Conservation (phyloP, 164 flowering plant genomes). For the Brasenia schreberi region DNA sequence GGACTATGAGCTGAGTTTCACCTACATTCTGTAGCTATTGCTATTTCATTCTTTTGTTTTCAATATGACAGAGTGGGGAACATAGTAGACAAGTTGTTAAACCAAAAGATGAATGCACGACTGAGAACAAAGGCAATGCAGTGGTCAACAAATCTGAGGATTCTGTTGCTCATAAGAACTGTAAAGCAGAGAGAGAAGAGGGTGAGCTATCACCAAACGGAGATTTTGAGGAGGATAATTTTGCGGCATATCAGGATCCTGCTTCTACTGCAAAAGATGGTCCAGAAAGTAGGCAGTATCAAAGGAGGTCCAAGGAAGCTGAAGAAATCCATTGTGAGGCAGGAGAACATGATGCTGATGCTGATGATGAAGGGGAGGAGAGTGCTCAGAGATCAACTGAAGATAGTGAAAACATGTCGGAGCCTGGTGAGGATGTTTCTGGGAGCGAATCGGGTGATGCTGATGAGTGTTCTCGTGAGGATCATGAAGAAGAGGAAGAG, state of each 20-base stretch:
- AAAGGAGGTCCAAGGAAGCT: slow-evolving; percentile 24
- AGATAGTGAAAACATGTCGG: slow-evolving; percentile 78
- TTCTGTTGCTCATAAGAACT: slow-evolving; percentile 18
- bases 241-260: slow-evolving; percentile 38
- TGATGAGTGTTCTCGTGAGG: slow-evolving; percentile 68
- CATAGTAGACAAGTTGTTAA: slow-evolving; percentile 15
- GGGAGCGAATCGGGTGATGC: slow-evolving; percentile 82
- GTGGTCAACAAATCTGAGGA: slow-evolving; percentile 5
- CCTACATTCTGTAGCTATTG: not conserved
- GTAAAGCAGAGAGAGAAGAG: slow-evolving; percentile 78
- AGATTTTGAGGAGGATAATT: slow-evolving; percentile 71
- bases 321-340: slow-evolving; percentile 21
- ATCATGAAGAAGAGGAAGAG: slow-evolving; percentile 41
- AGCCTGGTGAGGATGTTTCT: slow-evolving; percentile 63
- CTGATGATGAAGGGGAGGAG: slow-evolving; percentile 79
- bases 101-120: slow-evolving; percentile 22
- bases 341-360: slow-evolving; percentile 62
- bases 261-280: slow-evolving; percentile 29
- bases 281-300: slow-evolving; percentile 29
- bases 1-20: not conserved
- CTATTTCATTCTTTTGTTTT: not conserved
- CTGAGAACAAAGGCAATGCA: slow-evolving; percentile 13
- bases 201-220: slow-evolving; percentile 86
- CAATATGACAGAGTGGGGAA: slow-evolving; percentile 11
- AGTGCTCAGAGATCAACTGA: slow-evolving; percentile 73